phyloP scores from a whole-genome alignment of 2,329 filamentous ascomycete species.

The Apiospora phragmitis region DNA sequence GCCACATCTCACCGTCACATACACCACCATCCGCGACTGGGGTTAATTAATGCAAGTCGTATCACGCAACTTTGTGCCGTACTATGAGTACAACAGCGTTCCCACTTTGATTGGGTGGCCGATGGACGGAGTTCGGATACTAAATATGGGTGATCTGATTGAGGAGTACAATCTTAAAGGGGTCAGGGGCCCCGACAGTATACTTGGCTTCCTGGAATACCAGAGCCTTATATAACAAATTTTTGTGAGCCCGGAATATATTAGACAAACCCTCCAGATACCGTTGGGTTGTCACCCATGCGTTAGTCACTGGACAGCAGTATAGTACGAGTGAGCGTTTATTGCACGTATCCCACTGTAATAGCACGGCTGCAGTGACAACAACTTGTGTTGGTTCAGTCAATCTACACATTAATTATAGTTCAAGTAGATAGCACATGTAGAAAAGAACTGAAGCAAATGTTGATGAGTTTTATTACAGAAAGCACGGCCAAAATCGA shows the following conservation, averaged over 20 bases:
- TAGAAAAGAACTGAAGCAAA: neutral
- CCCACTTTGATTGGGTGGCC: neutral
- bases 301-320: neutral
- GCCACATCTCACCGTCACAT: too few species aligned
- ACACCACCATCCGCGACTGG: too few species aligned
- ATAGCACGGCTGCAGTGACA: neutral
- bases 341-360: neutral
- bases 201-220: too few species aligned
- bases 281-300: neutral
- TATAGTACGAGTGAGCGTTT: neutral
- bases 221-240: neutral
- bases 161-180: neutral
- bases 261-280: neutral
- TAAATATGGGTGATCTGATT: rapidly evolving
- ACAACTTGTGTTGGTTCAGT: neutral
- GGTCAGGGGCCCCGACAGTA: too few species aligned
- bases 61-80: too few species aligned
- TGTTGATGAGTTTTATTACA: conserved; percentile 2
- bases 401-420: neutral
- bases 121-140: neutral
- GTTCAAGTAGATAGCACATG: neutral
- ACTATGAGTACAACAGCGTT: too few species aligned
- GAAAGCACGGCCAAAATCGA: neutral
- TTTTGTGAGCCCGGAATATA: neutral
- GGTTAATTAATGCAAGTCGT: too few species aligned